Evolutionary conservation across 805 yeast species (phyloP).

Genomic region (Lachancea cidri): DNA sequence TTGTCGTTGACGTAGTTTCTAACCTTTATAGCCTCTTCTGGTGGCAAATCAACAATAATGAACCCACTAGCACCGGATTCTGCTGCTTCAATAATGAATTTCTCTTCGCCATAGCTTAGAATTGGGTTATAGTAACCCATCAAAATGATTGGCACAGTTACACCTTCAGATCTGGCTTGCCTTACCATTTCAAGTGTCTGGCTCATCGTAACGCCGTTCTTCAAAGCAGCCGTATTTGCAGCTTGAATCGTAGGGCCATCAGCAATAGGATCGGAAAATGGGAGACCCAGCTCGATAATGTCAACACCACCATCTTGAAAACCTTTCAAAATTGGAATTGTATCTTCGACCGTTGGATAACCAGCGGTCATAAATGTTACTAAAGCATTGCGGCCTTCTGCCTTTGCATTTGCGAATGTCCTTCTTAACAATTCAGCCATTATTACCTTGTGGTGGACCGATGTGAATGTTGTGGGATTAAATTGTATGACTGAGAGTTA

Average conservation of each 20-base stretch:
- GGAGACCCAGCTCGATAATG: constrained; percentile 90
- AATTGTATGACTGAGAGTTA: too few relatives aligned
- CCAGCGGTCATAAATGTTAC: constrained; percentile 95
- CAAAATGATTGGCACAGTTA: constrained; percentile 79
- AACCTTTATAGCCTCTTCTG: constrained; percentile 91
- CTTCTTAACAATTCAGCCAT: constrained; percentile 41
- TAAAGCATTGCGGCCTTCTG: constrained; percentile 75
- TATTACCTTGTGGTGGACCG: too few relatives aligned
- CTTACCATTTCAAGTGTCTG: constrained; percentile 66
- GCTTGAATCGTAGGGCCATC: constrained; percentile 97
- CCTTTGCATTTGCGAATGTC: constrained; percentile 51
- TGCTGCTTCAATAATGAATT: constrained; percentile 71
- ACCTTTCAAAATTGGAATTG: constrained; percentile 79
- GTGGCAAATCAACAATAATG: constrained; percentile 93
- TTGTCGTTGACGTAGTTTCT: constrained; percentile 62
- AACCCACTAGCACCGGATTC: constrained; percentile 93
- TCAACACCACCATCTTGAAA: constrained; percentile 96
- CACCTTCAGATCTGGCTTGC: constrained; percentile 76
- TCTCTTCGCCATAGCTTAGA: constrained; percentile 80
- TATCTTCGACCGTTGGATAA: constrained; percentile 80
- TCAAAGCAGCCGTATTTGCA: constrained; percentile 77
- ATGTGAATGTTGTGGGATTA: too few relatives aligned
- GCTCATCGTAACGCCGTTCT: constrained; percentile 72
- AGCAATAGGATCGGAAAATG: constrained; percentile 97
- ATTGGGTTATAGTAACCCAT: constrained; percentile 99